Evolutionary conservation across 495 filamentous ascomycete species (phyloP).

Genomic region (Talaromyces wortmannii): DNA sequence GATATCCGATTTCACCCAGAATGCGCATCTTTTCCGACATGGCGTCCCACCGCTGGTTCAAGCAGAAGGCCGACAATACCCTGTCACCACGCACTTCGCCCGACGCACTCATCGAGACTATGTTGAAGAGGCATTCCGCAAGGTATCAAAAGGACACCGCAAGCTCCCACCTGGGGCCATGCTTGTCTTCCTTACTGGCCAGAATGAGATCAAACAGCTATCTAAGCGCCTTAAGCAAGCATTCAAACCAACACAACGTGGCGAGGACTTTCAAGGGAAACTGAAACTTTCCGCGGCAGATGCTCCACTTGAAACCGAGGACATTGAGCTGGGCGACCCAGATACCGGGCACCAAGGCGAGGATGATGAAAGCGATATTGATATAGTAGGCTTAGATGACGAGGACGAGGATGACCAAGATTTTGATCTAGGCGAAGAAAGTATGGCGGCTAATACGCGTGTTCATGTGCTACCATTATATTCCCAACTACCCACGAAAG

Average conservation of each 20-base stretch:
- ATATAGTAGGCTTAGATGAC: constrained; percentile 42
- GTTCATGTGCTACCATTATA: constrained; percentile 89
- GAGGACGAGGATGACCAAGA: constrained; percentile 51
- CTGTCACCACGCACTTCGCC: constrained; percentile 85
- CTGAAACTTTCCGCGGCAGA: constrained; percentile 72
- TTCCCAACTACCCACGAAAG: constrained; percentile 86
- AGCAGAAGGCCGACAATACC: constrained; percentile 88
- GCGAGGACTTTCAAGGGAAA: constrained; percentile 47
- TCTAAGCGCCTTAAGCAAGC: constrained; percentile 68
- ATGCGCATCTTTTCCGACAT: constrained; percentile 68
- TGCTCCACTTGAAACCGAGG: constrained; percentile 76
- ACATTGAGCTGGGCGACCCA: constrained; percentile 70
- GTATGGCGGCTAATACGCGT: constrained; percentile 57
- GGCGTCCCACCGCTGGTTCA: constrained; percentile 75
- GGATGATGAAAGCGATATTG: constrained; percentile 35
- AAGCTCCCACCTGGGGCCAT: constrained; percentile 90
- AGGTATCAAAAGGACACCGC: constrained; percentile 80
- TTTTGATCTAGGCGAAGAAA: constrained; percentile 53
- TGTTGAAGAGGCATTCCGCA: constrained; percentile 79
- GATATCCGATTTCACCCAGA: constrained; percentile 85
- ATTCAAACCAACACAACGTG: constrained; percentile 54
- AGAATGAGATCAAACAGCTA: constrained; percentile 79
- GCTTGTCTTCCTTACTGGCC: constrained; percentile 92
- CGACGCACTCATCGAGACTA: constrained; percentile 81
- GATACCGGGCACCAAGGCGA: constrained; percentile 35